These are phyloP conservation scores for Quercus tomentella DNA, from an alignment of 331 rosid species.

Conservation along the genomic window DNA sequence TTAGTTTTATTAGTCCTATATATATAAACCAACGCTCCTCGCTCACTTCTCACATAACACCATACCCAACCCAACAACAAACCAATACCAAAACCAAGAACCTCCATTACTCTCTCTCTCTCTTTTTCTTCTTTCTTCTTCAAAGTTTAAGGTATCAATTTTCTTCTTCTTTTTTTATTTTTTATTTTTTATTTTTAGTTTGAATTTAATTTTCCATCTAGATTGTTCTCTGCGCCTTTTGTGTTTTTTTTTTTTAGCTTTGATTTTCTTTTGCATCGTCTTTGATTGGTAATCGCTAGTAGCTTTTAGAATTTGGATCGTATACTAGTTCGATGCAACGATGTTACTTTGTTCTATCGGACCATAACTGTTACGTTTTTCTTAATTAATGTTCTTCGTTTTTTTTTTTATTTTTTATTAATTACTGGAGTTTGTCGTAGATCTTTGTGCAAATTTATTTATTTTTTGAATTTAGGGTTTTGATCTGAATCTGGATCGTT, in stretches of 20 bases:
- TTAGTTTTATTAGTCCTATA: neutral
- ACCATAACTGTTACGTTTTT: neutral
- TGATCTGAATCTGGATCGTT: neutral
- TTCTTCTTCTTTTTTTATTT: neutral
- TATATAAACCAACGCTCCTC: neutral
- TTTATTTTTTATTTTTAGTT: no score
- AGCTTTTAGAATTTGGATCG: neutral
- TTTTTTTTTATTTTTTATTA: no score
- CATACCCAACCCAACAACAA: neutral
- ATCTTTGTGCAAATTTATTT: neutral
- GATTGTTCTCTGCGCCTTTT: neutral
- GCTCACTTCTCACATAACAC: neutral
- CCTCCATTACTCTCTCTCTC: neutral
- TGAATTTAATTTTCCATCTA: no score
- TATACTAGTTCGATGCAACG: neutral
- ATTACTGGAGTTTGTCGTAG: neutral
- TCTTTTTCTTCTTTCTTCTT: no score
- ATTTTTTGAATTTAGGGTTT: neutral
- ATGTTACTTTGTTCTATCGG: neutral
- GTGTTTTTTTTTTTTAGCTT: neutral
- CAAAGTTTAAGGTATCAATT: neutral
- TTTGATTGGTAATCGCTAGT: neutral
- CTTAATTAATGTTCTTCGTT: neutral
- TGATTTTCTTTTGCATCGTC: neutral
- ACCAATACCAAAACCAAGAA: no score